These are phyloP conservation scores for Lodderomyces orthopsilosis DNA, from an alignment of 1,139 yeast species.

Conservation along the genomic window DNA sequence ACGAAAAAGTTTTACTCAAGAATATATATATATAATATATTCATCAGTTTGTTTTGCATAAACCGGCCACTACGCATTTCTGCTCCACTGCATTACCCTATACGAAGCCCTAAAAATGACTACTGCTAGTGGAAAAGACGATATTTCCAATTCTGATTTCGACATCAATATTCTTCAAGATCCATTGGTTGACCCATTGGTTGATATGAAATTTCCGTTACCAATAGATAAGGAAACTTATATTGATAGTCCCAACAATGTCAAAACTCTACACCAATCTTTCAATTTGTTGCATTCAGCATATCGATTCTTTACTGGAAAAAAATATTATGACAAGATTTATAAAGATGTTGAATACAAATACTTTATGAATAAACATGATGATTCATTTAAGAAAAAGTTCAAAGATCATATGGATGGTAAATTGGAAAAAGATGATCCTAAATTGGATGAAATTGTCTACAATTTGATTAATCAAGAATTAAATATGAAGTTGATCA, in stretches of 20 bases:
- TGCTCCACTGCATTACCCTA: no score
- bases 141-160: slow-evolving; percentile 18
- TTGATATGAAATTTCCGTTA: slow-evolving; percentile 39
- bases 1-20: neutral
- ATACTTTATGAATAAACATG: slow-evolving; percentile 35
- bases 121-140: slow-evolving; percentile 4
- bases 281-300: slow-evolving; percentile 35
- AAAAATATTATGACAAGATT: slow-evolving; percentile 26
- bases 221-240: slow-evolving; percentile 37
- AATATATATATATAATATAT: no score
- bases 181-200: slow-evolving; percentile 29
- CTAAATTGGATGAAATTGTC: slow-evolving; percentile 37
- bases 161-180: slow-evolving; percentile 42
- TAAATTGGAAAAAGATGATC: slow-evolving; percentile 32
- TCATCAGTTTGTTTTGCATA: neutral
- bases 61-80: no score
- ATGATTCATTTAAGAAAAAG: slow-evolving; percentile 27
- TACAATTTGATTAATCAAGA: slow-evolving; percentile 40
- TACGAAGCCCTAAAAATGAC: no score
- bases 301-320: slow-evolving; percentile 28
- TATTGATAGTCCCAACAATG: slow-evolving; percentile 30
- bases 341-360: slow-evolving; percentile 36
- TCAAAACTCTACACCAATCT: slow-evolving; percentile 20
- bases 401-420: slow-evolving; percentile 33
- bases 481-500: slow-evolving; percentile 39